Evolutionary conservation across 73 alveolate species (phyloP), one percentile per base, ranked within the genome.

Genomic region (Paramecium sexaurelia): DNA sequence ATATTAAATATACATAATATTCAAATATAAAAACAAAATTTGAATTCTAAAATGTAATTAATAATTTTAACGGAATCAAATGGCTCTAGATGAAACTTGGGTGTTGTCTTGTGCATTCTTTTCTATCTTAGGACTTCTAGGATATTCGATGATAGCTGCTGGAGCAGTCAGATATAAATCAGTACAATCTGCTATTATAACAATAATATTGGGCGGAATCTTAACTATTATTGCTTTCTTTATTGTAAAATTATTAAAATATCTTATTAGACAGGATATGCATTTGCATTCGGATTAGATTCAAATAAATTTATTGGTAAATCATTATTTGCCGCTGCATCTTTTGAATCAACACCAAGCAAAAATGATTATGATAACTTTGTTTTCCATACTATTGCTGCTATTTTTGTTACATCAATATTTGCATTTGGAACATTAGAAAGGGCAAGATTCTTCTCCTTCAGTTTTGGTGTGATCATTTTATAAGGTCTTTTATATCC

Each of bases 351-450:
- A 33, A 69, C 33, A 33, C 92, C 92, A 15, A 39, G 27, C 33
- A 29, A 20, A 91, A 55, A 85, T 35, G 90, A 78, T 78, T 78
- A 78, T 78, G 71, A 32, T 24, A 45, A 37, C 22, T 78, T 78
- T 88, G 55, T 73, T 10, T 85, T 85, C 89, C 84, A 94, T 19
- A 85, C 57, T 36, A 83, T 94, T 26, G 91, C 91, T 32, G 91
- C 95, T 10, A 67, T 93, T 10, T 82, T 71, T 55, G 92, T 78
- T 24, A 87, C 95, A 6, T 85, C 97, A 6, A 92, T 94, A 8
- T 94, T 94, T n/a, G 85, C 94, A 1, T 94, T 93, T 10, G 87
- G 95, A 27, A 75, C 93, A 6, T 92, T 94, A 6, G 97, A 94
- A 45, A 47, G 97, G 19, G 91, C 94, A 17, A 36, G 71, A 66